phyloP scores from a whole-genome alignment of 345 rosid species.

The Populus simonii region DNA sequence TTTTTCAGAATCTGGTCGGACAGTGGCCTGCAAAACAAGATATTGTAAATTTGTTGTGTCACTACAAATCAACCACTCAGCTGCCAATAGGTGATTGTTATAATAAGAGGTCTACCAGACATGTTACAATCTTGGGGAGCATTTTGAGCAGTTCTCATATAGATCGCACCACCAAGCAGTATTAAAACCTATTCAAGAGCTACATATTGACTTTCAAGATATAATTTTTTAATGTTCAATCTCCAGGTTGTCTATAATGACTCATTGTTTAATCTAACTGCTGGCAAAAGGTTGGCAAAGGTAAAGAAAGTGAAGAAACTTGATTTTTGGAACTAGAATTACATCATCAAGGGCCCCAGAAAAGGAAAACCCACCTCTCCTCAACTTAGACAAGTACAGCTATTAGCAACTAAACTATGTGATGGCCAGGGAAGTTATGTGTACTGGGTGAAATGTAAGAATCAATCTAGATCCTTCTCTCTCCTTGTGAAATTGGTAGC shows the following conservation, averaged over 20 bases:
- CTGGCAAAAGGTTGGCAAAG: not conserved
- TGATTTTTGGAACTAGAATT: not conserved
- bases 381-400: not conserved
- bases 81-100: not conserved
- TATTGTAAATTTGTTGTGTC: not conserved
- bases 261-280: not conserved
- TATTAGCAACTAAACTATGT: not conserved
- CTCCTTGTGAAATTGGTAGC: not conserved
- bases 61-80: not conserved
- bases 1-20: slow-evolving; percentile 46
- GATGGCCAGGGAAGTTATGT: not conserved
- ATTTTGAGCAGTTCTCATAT: not conserved
- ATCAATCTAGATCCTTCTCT: not conserved
- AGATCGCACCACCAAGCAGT: not conserved
- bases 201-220: not conserved
- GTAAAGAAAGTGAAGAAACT: not conserved
- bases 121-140: not conserved
- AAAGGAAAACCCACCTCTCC: not conserved
- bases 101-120: not conserved
- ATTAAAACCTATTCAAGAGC: not conserved
- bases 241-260: not conserved
- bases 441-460: not conserved
- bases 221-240: not conserved
- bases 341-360: not conserved
- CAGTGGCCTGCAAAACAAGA: slow-evolving; percentile 51